These are phyloP conservation scores for Fusarium guadeloupense DNA, from an alignment of 2,329 filamentous ascomycete species.

Conservation along the genomic window DNA sequence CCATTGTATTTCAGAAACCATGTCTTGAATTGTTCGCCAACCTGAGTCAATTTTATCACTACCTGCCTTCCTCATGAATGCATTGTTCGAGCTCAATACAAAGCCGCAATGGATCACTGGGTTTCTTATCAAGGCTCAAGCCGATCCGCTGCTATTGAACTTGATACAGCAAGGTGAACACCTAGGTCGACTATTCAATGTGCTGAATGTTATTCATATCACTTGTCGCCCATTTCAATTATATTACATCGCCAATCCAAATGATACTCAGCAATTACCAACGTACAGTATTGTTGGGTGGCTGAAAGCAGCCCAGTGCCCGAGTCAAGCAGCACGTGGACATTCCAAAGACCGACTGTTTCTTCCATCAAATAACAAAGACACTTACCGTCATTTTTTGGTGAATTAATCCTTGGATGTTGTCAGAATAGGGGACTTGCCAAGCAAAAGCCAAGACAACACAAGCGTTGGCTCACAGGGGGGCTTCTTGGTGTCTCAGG, in stretches of 20 bases:
- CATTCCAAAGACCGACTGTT: slow-evolving; percentile 19
- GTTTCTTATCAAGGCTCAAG: neutral
- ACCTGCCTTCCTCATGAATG: slow-evolving; percentile 19
- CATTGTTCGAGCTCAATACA: neutral
- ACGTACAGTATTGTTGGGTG: neutral
- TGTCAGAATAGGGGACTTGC: slow-evolving; percentile 16
- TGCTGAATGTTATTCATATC: neutral
- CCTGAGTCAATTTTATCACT: no score
- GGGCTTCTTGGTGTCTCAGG: slow-evolving; percentile 9
- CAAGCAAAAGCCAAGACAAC: slow-evolving; percentile 35
- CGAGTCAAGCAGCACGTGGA: slow-evolving; percentile 12
- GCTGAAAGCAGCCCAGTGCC: neutral
- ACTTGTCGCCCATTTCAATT: no score
- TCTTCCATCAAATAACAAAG: slow-evolving; percentile 1
- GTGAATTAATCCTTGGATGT: neutral
- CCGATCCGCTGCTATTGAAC: no score
- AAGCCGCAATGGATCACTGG: neutral
- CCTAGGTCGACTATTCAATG: neutral
- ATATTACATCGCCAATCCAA: neutral
- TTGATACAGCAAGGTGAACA: neutral
- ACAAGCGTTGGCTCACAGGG: slow-evolving; percentile 19
- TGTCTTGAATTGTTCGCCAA: slow-evolving; percentile 1
- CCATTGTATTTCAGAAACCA: slow-evolving; percentile 1
- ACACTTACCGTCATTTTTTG: slow-evolving; percentile 6
- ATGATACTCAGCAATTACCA: neutral